Conservation (phyloP, 441 rosid species). For the Syzygium malaccense region DNA sequence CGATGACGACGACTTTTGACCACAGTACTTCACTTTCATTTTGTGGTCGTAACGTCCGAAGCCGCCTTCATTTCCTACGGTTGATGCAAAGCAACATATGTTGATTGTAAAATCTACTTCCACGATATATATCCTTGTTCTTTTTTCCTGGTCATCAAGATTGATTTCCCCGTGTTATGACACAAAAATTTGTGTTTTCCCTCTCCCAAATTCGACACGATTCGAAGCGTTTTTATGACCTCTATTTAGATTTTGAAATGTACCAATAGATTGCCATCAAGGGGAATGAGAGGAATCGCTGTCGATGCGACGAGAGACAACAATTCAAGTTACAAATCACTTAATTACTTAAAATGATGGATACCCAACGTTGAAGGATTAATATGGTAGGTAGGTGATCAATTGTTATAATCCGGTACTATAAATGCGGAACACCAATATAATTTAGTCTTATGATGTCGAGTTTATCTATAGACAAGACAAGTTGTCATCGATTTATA, state of each 20-base stretch:
- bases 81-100: background rate
- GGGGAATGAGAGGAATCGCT: background rate
- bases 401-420: background rate
- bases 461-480: background rate
- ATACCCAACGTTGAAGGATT: background rate
- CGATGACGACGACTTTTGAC: background rate
- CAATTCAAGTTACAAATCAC: background rate
- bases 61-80: background rate
- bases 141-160: background rate
- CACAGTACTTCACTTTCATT: background rate
- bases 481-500: background rate
- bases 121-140: background rate
- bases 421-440: background rate
- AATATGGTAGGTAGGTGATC: background rate
- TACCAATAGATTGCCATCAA: background rate
- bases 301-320: background rate
- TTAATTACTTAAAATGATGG: background rate
- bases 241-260: background rate
- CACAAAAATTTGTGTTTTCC: background rate
- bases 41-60: background rate
- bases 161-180: background rate
- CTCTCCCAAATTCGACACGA: background rate
- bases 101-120: background rate
- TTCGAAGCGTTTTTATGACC: background rate
- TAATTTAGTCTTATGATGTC: background rate